phyloP scores from a whole-genome alignment of 257 asterid genomes.

The Primulina eburnea region DNA sequence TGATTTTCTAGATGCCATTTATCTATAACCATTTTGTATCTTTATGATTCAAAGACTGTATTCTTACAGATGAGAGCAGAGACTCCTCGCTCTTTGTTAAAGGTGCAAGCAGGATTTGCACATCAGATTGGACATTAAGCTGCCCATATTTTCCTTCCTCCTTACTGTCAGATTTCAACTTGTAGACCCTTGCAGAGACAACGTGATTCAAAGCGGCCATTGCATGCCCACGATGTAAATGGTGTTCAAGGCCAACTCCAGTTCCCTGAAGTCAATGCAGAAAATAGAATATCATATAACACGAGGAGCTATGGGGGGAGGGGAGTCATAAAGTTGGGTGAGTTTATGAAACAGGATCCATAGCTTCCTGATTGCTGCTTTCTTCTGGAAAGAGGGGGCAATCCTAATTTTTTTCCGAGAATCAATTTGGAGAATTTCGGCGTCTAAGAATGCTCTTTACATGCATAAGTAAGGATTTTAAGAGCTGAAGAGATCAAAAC shows the following conservation, averaged over 20 bases:
- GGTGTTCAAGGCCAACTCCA: conserved; percentile 85
- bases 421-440: conserved; percentile 17
- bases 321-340: conserved; percentile 18
- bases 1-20: conserved; percentile 15
- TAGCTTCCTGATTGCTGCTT: conserved; percentile 21
- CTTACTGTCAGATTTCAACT: conserved; percentile 54
- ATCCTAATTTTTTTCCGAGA: background rate
- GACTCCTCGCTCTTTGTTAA: conserved; percentile 70
- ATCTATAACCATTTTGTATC: conserved; percentile 18
- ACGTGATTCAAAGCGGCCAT: conserved; percentile 76
- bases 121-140: conserved; percentile 72
- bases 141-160: conserved; percentile 56
- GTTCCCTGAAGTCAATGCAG: conserved; percentile 60
- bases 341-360: conserved; percentile 9
- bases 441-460: conserved; percentile 15
- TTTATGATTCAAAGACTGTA: conserved; percentile 26
- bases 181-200: conserved; percentile 69
- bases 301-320: conserved; percentile 7
- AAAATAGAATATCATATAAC: conserved; percentile 12
- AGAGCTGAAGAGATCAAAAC: conserved; percentile 34
- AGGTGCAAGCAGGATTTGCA: conserved; percentile 72
- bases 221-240: conserved; percentile 98
- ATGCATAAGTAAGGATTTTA: conserved; percentile 19
- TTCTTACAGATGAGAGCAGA: conserved; percentile 83
- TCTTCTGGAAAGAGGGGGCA: conserved; percentile 9